Base-by-base conservation (phyloP, 2,329 filamentous ascomycete genomes). In the Tothia fuscella region DNA sequence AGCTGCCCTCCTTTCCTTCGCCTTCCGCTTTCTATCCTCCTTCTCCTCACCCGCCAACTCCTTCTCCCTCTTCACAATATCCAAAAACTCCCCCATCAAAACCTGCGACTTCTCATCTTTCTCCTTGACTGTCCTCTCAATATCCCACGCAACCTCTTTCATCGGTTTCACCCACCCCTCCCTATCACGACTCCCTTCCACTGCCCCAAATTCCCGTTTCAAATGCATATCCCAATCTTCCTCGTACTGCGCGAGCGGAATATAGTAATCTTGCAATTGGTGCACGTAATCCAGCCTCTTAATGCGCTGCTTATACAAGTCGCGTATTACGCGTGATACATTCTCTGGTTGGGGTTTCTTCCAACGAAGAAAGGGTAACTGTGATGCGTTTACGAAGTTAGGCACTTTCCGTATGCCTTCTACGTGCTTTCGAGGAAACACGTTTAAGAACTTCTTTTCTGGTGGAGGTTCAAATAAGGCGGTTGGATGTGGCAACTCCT, bases 311-410 rank as follows among this genome's bases (percentile, higher is more conserved):
- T 53, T 46, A 14, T 70, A 56, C 50, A 73, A 74, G 38, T 72
- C 62, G 7, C 66, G 62, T 2, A 88, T 51, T 13, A 79, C 66
- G 6, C 70, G 61, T n/a, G 67, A 71, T 16, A 88, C 58, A n/a
- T 60, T 58, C 1, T 55, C 53, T 2, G 78, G 71, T 56, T 87
- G 79, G 4, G 78, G 77, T 56, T 81, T 82, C 47, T 64, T 68
- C 33, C 80, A 59, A 26, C 82, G 74, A 21, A 89, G 56, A 51
- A 87, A 80, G 1, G 80, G 74, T 19, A 78, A 58, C 20, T 67
- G 68, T 30, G 67, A 64, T 2, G 76, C 67, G 3, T 71, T 68
- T 24, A 71, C 62, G 1, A 85, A 53, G 1, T 62, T 61, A 1
- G 82, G 82, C 2, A 84, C 65, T 34, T 71, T 66, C 17, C 80